Evolutionary conservation across 2,329 filamentous ascomycete species (phyloP).

Genomic region (Beauveria sp.): DNA sequence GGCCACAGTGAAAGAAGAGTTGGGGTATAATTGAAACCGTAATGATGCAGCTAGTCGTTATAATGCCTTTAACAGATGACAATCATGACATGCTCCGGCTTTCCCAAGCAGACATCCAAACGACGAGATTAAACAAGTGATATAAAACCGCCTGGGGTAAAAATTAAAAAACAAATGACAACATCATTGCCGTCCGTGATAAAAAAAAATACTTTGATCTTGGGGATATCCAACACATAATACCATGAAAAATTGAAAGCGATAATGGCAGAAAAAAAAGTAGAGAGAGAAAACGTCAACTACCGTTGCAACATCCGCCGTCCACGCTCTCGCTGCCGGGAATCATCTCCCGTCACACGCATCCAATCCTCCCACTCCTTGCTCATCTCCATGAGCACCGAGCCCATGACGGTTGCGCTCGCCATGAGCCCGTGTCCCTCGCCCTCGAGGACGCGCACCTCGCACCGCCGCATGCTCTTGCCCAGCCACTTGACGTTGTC

Average conservation of each 20-base stretch:
- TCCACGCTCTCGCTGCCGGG: conserved; percentile 14
- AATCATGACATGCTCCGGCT: not conserved
- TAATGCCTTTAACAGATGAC: not conserved
- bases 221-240: not conserved
- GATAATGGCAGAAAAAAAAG: no score
- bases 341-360: conserved; percentile 43
- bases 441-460: conserved; percentile 81
- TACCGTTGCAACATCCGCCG: not conserved
- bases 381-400: conserved; percentile 88
- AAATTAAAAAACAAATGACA: not conserved
- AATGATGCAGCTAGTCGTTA: not conserved
- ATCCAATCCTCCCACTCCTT: conserved; percentile 90
- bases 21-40: not conserved
- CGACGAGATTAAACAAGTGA: not conserved
- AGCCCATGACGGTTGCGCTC: conserved; percentile 84
- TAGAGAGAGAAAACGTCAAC: no score
- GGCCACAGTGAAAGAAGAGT: no score
- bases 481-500: conserved; percentile 95
- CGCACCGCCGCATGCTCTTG: conserved; percentile 86
- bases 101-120: not conserved
- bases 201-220: not conserved
- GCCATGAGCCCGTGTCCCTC: conserved; percentile 97
- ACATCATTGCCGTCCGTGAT: not conserved
- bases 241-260: not conserved
- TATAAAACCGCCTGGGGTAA: not conserved